Evolutionary conservation across 306 rosid species (phyloP), one percentile per base, ranked within the genome.

Genomic region (Ziziphus jujuba): DNA sequence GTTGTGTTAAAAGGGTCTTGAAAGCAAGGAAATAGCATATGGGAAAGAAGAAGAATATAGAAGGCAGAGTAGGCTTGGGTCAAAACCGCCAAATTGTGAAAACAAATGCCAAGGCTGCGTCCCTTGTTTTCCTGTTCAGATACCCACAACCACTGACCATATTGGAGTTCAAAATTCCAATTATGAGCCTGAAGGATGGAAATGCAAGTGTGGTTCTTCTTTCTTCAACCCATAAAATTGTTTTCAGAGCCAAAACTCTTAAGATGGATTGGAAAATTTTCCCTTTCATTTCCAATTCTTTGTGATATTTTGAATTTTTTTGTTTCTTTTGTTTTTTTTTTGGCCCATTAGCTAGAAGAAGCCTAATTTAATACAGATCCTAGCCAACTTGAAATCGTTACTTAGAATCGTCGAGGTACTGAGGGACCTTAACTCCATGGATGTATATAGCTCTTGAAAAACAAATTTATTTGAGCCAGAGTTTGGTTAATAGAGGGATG

Each of bases 181-280:
- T 58, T 80, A 80, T n/a, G 66, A 67, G 35, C 84, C 84, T 3
- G 81, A 75, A 21, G 81, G 81, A 6, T 80, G 84, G 81, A 80
- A 59, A 66, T 80, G 84, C 84, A 80, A 75, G 59, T 75, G 84
- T 52, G 81, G 81, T 23, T 24, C 70, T 56, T 61, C 72, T 69
- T 62, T 75, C 51, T 80, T 71, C 56, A 67, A 36, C 31, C 84
- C 81, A 58, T 79, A 13, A 74, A 58, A 7, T 47, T 11, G 15
- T 47, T 10, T 11, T 47, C 51, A 28, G 33, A 28, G 33, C 33
- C 33, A 28, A 28, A 28, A 28, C 4, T 28, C 33, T n/a, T 28
- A 28, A 28, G 3, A 28, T 28, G 33, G 33, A 28, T 28, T 28
- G 33, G 33, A 28, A 1, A 28, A 28, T 1, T 28, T 28, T 28